These are phyloP conservation scores for Leccinellum albellum DNA, from an alignment of 768 basidiomycete genomes.

Conservation along the genomic window DNA sequence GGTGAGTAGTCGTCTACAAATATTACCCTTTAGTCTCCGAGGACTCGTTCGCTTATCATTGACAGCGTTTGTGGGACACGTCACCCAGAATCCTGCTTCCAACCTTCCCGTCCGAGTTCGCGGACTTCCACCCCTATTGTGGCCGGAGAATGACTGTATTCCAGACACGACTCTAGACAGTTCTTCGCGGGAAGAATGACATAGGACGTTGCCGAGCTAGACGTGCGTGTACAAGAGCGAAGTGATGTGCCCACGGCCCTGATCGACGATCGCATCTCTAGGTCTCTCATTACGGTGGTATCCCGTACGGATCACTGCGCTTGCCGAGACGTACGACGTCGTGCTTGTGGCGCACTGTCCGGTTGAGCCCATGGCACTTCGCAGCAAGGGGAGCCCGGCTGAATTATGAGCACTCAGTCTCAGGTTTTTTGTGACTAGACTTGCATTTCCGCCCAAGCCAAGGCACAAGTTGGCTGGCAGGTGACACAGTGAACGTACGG, in stretches of 20 bases:
- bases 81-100: conserved; percentile 57
- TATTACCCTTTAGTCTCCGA: neutral
- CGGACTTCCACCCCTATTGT: conserved; percentile 60
- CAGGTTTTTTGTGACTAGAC: too few species aligned
- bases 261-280: conserved; percentile 15
- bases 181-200: conserved; percentile 60
- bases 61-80: neutral
- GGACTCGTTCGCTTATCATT: neutral
- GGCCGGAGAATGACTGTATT: conserved; percentile 61
- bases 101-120: conserved; percentile 57
- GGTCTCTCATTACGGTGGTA: conserved; percentile 60
- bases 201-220: conserved; percentile 64
- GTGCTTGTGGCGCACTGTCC: conserved; percentile 73
- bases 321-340: conserved; percentile 69
- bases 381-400: conserved; percentile 42
- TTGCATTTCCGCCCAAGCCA: too few species aligned
- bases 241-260: neutral
- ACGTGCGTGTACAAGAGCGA: conserved; percentile 38
- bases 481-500: conserved; percentile 23
- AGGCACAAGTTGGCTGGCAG: too few species aligned
- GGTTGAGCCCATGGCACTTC: conserved; percentile 61
- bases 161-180: conserved; percentile 58
- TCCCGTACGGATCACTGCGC: conserved; percentile 54
- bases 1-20: conserved; percentile 27
- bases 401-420: conserved; percentile 49